Percentiles rank a stretch among this genome's conserved stretches.
Evolutionary conservation across 148 eudicot species (phyloP).

Genomic region (Vaccinium macrocarpon): DNA sequence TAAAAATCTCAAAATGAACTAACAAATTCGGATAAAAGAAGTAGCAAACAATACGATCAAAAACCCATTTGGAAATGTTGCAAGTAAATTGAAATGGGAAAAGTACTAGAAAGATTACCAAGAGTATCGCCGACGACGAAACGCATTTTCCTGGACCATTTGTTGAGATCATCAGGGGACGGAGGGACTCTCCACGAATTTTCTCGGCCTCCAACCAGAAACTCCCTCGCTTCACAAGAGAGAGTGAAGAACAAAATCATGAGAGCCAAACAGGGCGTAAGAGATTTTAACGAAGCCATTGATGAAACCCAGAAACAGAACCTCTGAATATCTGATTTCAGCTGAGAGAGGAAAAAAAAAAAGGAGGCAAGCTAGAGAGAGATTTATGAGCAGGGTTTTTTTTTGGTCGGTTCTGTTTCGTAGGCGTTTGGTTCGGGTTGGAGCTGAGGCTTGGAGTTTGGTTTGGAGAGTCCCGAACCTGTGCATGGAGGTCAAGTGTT

Average conservation of each 20-base stretch:
- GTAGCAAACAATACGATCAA: not conserved
- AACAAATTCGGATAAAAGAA: too few relatives aligned
- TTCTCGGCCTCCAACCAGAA: slow-evolving; percentile 22
- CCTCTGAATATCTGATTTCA: not conserved
- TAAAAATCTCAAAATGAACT: too few relatives aligned
- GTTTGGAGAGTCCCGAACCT: slow-evolving; percentile 10
- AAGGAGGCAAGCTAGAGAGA: too few relatives aligned
- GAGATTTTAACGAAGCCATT: slow-evolving; percentile 17
- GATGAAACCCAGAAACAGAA: not conserved
- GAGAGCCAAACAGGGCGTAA: slow-evolving; percentile 15
- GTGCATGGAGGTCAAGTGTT: not conserved
- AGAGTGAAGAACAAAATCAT: not conserved
- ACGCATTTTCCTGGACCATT: slow-evolving; percentile 28
- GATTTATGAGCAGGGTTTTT: not conserved
- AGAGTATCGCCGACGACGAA: slow-evolving; percentile 33
- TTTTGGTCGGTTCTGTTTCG: not conserved
- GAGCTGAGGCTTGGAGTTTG: not conserved
- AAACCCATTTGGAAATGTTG: not conserved
- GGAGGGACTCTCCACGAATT: slow-evolving; percentile 32
- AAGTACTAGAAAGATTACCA: slow-evolving; percentile 21
- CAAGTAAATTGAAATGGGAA: not conserved
- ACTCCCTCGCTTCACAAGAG: slow-evolving; percentile 26
- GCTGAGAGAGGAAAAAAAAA: not conserved
- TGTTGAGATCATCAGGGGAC: slow-evolving; percentile 25
- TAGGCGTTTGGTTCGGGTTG: slow-evolving; percentile 9